Evolutionary conservation across 2,329 filamentous ascomycete species (phyloP), one percentile per base, ranked within the genome.

Genomic region (Lachnellula occidentalis): DNA sequence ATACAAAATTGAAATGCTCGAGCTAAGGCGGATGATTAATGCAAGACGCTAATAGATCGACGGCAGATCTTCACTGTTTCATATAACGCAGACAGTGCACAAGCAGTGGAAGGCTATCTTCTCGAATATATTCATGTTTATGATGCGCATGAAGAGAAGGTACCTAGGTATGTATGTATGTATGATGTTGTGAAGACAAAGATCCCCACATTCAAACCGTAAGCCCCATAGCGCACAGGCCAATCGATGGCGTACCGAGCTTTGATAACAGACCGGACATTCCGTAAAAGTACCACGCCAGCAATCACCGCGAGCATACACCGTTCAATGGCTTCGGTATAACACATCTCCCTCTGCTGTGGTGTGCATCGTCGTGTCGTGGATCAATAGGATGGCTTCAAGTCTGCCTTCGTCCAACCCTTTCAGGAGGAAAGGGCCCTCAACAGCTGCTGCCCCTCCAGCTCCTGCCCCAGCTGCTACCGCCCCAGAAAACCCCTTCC

Each of bases 351-450:
- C 36, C 41, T 52, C 54, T 11, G 49, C 36, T 54, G 51, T 54
- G 48, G 36, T 56, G 47, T 54, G 55, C 55, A 37, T 51, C 57
- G 54, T 57, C 45, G 24, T 39, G 54, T 57, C 45, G 24, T 39
- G 17, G 12, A 11, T 51, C 48, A 34, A 24, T 59, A 64, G 39
- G n/a, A 69, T 68, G 64, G 57, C 66, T 55, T 58, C 61, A 46
- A 60, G 64, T 27, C 61, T 62, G 47, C 53, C 61, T 12, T 67
- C 67, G 22, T 70, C 67, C 42, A 70, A 70, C 56, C 67, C 67
- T 41, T 70, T 70, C 51, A 60, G 67, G 24, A 64, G 66, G 61
- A 68, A 65, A 64, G 57, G 42, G 34, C 46, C 59, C 45, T 37
- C 45, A 15, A 4, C 57, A 27, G 43, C 47, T 43, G 49, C 49